Evolutionary conservation across 306 rosid species (phyloP), one percentile per base, ranked within the genome.

Genomic region (Acacia acuminata): DNA sequence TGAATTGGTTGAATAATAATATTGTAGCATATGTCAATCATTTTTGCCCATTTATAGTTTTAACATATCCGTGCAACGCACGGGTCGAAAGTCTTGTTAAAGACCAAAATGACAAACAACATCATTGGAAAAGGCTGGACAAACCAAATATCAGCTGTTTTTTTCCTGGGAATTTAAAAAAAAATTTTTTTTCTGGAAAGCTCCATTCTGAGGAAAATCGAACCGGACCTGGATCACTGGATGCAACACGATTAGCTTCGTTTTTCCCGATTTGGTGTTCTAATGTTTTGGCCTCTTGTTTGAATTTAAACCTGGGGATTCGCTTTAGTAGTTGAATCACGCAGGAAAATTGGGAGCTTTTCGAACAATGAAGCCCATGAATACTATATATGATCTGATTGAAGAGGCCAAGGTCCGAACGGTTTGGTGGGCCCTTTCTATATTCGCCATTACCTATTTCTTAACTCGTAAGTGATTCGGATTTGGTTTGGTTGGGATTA

Each of bases 361-460:
- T 14, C 58, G 15, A 47, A 25, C 60, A 14, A 72, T 72, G 76
- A 72, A 72, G 76, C 60, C 61, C 45, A 87, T 96, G 88, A 89
- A 86, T 82, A 80, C 87, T 81, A 34, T 96, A 36, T 84, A 78
- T 75, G 99, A 96, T 94, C 93, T 96, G 87, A 91, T 96, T 75
- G 97, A 94, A 82, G 98, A 96, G 84, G 94, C 90, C 71, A 92
- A 96, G 79, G 86, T 92, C 32, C 97, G 99, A 77, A 80, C 91
- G 36, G 91, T 92, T 3, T 96, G 99, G 98, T 96, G 99, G 99
- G 87, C 95, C 71, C 87, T 96, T 79, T 94, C 92, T 83, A 83
- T 92, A 61, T 96, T 94, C 86, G 88, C 85, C 83, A 86, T 94
- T 86, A 85, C 98, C 14, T 96, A 96, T 89, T 91, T 94, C 88